phyloP scores from a whole-genome alignment of 495 filamentous ascomycete genomes.

The Ramalina intermedia region DNA sequence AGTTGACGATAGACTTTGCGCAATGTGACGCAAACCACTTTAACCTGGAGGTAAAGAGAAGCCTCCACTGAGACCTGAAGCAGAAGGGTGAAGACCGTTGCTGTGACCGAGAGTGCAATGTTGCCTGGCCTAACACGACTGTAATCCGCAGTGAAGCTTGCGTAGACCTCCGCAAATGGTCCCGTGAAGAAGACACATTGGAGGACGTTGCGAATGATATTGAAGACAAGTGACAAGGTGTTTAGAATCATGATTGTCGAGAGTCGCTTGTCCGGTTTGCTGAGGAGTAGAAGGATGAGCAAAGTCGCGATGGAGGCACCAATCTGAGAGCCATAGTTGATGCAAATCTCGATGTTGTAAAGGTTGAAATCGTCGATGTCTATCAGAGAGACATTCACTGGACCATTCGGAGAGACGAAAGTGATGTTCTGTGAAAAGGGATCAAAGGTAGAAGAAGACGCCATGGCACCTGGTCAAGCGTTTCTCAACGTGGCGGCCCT shows the following conservation, averaged over 20 bases:
- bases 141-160: constrained; percentile 42
- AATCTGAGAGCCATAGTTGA: constrained; percentile 60
- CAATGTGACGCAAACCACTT: constrained; percentile 42
- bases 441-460: constrained; percentile 27
- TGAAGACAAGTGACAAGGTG: constrained; percentile 39
- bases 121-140: constrained; percentile 31
- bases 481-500: too few relatives aligned
- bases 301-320: constrained; percentile 59
- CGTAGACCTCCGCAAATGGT: constrained; percentile 43
- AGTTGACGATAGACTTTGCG: constrained; percentile 24
- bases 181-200: constrained; percentile 43
- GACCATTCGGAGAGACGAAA: constrained; percentile 35
- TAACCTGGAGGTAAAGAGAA: constrained; percentile 62
- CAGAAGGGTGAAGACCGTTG: constrained; percentile 39
- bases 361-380: constrained; percentile 33
- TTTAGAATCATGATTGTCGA: constrained; percentile 53
- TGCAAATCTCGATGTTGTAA: constrained; percentile 39
- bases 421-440: constrained; percentile 44
- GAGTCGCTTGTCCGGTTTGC: constrained; percentile 43
- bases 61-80: constrained; percentile 44
- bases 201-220: constrained; percentile 46
- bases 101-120: constrained; percentile 36
- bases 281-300: constrained; percentile 48
- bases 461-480: constrained; percentile 8
- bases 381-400: constrained; percentile 33